Evolutionary conservation across 768 basidiomycete species (phyloP).

Genomic region (Ramaria rubella): DNA sequence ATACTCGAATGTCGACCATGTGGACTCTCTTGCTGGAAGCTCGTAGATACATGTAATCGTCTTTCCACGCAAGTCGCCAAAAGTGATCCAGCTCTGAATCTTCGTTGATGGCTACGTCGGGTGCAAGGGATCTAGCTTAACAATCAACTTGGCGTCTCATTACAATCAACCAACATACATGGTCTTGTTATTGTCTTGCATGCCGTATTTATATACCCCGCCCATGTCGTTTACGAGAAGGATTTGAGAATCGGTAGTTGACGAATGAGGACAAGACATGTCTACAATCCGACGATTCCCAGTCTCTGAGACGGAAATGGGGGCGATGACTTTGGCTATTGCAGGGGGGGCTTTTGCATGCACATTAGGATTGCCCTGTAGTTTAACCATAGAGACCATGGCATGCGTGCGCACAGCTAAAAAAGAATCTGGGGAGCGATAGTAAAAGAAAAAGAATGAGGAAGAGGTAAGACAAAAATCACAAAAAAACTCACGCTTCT

Average conservation of each 20-base stretch:
- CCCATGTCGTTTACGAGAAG: conserved; percentile 47
- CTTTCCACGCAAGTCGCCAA: conserved; percentile 45
- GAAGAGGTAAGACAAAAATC: background rate
- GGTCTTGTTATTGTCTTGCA: conserved; percentile 30
- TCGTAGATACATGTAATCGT: conserved; percentile 36
- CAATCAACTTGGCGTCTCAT: background rate
- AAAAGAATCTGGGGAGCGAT: conserved; percentile 15
- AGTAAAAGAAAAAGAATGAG: conserved; percentile 10
- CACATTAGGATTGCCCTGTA: conserved; percentile 12
- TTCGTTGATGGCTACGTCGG: background rate
- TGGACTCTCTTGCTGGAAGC: conserved; percentile 39
- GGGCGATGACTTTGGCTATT: background rate
- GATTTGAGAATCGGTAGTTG: conserved; percentile 26
- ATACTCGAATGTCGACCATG: conserved; percentile 54
- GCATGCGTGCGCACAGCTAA: conserved; percentile 44
- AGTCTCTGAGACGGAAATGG: conserved; percentile 14
- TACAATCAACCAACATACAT: conserved; percentile 33
- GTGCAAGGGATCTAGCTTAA: background rate
- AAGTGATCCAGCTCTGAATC: conserved; percentile 29
- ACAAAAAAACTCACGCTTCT: conserved; percentile 12
- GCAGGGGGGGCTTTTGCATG: background rate
- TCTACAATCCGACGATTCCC: conserved; percentile 41
- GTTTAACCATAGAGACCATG: conserved; percentile 34
- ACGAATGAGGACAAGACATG: conserved; percentile 28
- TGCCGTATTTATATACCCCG: conserved; percentile 39